Conservation (phyloP, 2,329 filamentous ascomycete species). For the Xylaria digitata region DNA sequence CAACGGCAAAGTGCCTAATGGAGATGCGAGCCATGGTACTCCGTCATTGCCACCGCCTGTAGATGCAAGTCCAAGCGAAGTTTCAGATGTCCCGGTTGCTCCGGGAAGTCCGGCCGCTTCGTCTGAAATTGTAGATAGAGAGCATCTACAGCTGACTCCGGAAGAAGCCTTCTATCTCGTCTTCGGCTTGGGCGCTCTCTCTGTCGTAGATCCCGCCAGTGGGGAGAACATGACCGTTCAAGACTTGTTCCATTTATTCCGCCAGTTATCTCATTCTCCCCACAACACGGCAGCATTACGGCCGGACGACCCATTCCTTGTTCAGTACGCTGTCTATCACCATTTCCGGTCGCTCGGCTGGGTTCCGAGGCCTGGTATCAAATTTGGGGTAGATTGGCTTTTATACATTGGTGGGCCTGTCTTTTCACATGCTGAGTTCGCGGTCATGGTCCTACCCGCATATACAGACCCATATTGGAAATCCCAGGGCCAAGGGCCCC, state of each 20-base stretch:
- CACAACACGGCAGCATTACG: conserved; percentile 63
- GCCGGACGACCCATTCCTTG: conserved; percentile 84
- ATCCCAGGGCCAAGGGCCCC: conserved; percentile 61
- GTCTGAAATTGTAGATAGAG: conserved; percentile 62
- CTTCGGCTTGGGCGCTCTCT: conserved; percentile 81
- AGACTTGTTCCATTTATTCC: conserved; percentile 74
- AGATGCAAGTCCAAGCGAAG: conserved; percentile 23
- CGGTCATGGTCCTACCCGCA: conserved; percentile 83
- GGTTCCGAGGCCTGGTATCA: conserved; percentile 91
- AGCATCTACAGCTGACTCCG: conserved; percentile 90
- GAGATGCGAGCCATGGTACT: conserved; percentile 34
- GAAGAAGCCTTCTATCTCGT: conserved; percentile 93
- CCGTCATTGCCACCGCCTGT: conserved; percentile 32
- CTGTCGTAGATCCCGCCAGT: conserved; percentile 65
- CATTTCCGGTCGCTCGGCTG: conserved; percentile 96
- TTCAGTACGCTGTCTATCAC: conserved; percentile 92
- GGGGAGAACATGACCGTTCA: conserved; percentile 60
- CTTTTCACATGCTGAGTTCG: conserved; percentile 95
- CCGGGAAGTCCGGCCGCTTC: conserved; percentile 9
- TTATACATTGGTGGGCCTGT: conserved; percentile 93
- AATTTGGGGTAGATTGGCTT: conserved; percentile 95
- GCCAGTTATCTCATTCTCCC: conserved; percentile 76
- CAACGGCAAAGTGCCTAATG: conserved; percentile 39
- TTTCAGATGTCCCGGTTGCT: conserved; percentile 13
- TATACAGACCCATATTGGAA: conserved; percentile 82